These are phyloP conservation scores for Sugiyamaella neomexicana DNA, from an alignment of 1,139 yeast species.

Conservation along the genomic window DNA sequence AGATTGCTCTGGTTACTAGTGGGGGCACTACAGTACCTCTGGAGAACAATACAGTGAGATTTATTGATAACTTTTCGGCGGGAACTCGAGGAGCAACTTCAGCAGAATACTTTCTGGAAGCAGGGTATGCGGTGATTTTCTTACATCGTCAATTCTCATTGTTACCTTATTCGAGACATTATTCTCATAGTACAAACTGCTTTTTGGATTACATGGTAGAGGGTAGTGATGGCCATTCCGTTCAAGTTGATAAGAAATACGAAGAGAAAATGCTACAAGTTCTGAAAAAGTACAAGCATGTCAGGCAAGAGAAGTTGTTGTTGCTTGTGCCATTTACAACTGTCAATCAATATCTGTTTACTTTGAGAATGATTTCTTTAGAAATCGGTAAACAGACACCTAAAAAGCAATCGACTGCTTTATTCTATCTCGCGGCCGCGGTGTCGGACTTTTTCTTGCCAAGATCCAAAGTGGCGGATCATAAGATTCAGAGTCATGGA, in stretches of 20 bases:
- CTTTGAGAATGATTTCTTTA: constrained; percentile 68
- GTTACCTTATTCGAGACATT: constrained; percentile 87
- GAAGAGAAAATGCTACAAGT: constrained; percentile 64
- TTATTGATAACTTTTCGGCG: constrained; percentile 94
- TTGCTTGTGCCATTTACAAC: constrained; percentile 87
- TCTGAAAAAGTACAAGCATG: constrained; percentile 62
- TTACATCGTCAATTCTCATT: constrained; percentile 89
- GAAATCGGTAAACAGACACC: constrained; percentile 44
- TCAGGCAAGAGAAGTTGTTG: constrained; percentile 58
- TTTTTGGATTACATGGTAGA: constrained; percentile 75
- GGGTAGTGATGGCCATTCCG: constrained; percentile 34
- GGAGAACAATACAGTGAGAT: constrained; percentile 93
- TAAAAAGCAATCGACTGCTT: constrained; percentile 36
- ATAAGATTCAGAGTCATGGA: constrained; percentile 85
- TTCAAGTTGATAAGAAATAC: constrained; percentile 57
- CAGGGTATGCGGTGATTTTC: constrained; percentile 89
- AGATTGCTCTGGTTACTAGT: constrained; percentile 79
- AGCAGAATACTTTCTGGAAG: constrained; percentile 83
- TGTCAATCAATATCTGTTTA: constrained; percentile 88
- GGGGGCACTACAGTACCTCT: constrained; percentile 99
- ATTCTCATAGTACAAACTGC: constrained; percentile 79
- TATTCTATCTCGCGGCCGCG: constrained; percentile 94
- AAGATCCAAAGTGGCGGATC: constrained; percentile 79
- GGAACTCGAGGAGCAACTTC: constrained; percentile 98
- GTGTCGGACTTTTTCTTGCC: constrained; percentile 96